Base-by-base conservation (phyloP, 2,329 filamentous ascomycete species). In the Neonectria hederae region DNA sequence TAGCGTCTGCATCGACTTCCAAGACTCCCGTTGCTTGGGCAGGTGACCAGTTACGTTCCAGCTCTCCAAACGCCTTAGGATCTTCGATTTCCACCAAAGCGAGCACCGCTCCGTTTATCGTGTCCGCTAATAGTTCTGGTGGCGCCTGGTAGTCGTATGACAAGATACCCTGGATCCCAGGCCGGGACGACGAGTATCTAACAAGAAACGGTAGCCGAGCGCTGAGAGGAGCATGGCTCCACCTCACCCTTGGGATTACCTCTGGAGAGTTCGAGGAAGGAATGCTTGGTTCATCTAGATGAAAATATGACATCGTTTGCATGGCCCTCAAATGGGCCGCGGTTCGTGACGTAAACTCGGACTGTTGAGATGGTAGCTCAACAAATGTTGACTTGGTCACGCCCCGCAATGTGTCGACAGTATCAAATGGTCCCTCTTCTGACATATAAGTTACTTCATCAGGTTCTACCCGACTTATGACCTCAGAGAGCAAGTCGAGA, bases 221-320 rank as follows among this genome's bases (percentile, higher is more conserved):
- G 1, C 86, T 86, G 9, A 94, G 77, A 0, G 90, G 85, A 0
- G 79, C 81, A 0, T 82, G 64, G 55, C 84, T 79, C 86, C 89
- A 92, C 48, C 74, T 76, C 21, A 77, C 53, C 6, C 65, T 67
- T 3, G 53, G 8, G 1, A 21, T n/a, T 11, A 26, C 6, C 8
- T 63, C 57, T 17, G 49, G 24, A 4, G 57, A 35, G 57, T 67
- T 65, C 32, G 45, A 68, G 2, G 54, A 51, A 28, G 58, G 42
- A 64, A 10, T 81, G 68, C 4, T 52, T 28, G 48, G 17, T 7
- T 65, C 58, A 38, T 73, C 63, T 11, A 70, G 38, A 74, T 95
- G 92, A 72, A 95, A 93, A 71, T 94, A 95, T 0, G 91, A 90
- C 84, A 93, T 89, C n/a, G 85, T 87, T 69, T 94, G 91, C 90